Percentiles rank a stretch among this genome's conserved stretches.
phyloP scores from a whole-genome alignment of 1,139 yeast species.

The Pichia norvegensis region DNA sequence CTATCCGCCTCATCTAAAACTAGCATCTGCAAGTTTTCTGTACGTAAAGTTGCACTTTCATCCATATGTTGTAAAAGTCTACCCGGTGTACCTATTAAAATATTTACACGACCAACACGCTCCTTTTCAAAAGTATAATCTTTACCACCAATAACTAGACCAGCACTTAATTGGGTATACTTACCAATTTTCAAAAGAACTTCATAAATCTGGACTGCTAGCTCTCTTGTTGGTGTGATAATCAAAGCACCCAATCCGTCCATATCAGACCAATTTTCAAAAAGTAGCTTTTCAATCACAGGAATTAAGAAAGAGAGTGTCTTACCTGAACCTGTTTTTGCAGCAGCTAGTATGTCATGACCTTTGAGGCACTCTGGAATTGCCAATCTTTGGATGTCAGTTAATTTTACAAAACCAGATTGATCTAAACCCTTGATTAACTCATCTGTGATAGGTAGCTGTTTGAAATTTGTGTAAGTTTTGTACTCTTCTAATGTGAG shows the following conservation, averaged over 20 bases:
- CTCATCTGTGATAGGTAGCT: constrained; percentile 64
- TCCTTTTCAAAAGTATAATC: constrained; percentile 84
- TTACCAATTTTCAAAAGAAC: constrained; percentile 81
- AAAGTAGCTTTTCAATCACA: constrained; percentile 60
- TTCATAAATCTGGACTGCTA: constrained; percentile 90
- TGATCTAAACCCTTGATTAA: constrained; percentile 70
- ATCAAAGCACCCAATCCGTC: constrained; percentile 94
- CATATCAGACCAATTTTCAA: constrained; percentile 72
- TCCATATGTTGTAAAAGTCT: constrained; percentile 91
- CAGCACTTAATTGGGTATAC: constrained; percentile 78
- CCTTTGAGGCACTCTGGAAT: constrained; percentile 76
- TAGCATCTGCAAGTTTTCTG: constrained; percentile 69
- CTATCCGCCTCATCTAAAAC: constrained; percentile 96
- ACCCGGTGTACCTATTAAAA: constrained; percentile 94
- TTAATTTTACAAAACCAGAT: constrained; percentile 62
- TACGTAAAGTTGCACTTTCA: constrained; percentile 80
- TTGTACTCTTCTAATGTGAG: constrained; percentile 35
- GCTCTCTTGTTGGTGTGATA: constrained; percentile 88
- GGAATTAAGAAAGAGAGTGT: constrained; percentile 90
- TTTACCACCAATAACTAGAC: constrained; percentile 94
- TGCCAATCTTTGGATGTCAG: constrained; percentile 79
- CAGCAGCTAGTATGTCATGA: constrained; percentile 83
- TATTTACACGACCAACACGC: constrained; percentile 74
- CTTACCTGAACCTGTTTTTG: constrained; percentile 95
- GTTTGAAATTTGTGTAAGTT: constrained; percentile 30